Evolutionary conservation across 495 filamentous ascomycete genomes (phyloP).

Genomic region (Penicillium maclennaniae): DNA sequence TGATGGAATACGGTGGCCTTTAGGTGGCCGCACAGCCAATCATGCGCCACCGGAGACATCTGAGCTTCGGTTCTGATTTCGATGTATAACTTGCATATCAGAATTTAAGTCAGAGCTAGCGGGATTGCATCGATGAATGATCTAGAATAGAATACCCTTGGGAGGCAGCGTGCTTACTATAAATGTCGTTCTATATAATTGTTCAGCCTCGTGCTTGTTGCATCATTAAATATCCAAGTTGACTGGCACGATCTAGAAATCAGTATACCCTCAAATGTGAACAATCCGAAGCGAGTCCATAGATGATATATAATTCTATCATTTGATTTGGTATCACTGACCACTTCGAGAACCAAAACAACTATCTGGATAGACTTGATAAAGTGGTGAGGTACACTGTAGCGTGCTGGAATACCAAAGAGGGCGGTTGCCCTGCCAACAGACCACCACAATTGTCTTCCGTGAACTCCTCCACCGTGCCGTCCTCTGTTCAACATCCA

Average conservation of each 20-base stretch:
- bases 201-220: neutral
- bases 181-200: neutral
- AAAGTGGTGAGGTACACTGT: neutral
- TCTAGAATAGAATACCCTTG: no score
- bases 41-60: slow-evolving; percentile 22
- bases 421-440: slow-evolving; percentile 36
- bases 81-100: neutral
- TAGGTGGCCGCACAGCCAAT: slow-evolving; percentile 37
- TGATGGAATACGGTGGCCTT: slow-evolving; percentile 41
- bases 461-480: slow-evolving; percentile 18
- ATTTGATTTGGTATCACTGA: no score
- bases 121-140: no score
- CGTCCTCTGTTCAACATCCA: slow-evolving; percentile 15
- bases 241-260: neutral
- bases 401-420: neutral
- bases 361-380: neutral
- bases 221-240: neutral
- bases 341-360: neutral
- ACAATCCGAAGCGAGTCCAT: neutral
- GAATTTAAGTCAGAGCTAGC: no score
- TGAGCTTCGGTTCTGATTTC: slow-evolving; percentile 7
- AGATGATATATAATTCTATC: no score
- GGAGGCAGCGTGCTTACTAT: no score
- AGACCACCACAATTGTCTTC: slow-evolving; percentile 13
- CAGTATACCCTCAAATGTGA: neutral